Conservation (phyloP, 2,329 filamentous ascomycete genomes). For the Polychaeton citri region DNA sequence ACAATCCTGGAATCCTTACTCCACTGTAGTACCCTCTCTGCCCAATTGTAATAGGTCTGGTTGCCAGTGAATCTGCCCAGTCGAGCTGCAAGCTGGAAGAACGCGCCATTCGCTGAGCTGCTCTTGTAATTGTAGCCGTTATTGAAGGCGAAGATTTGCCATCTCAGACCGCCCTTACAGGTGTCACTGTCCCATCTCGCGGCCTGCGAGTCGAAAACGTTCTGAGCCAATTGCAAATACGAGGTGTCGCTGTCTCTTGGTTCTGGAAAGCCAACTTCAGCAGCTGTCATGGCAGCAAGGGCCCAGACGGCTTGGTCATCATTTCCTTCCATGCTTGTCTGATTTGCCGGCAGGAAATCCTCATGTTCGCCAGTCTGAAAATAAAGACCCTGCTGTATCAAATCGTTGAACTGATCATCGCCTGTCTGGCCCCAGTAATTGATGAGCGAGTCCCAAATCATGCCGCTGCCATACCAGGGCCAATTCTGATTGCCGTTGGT, state of each 20-base stretch:
- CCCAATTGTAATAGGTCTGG: constrained; percentile 53
- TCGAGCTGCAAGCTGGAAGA: constrained; percentile 36
- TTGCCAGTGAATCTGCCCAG: constrained; percentile 28
- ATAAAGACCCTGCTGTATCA: constrained; percentile 44
- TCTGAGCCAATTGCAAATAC: constrained; percentile 33
- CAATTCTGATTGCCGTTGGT: too few relatives aligned
- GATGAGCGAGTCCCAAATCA: constrained; percentile 52
- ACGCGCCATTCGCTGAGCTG: constrained; percentile 38
- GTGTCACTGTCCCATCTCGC: constrained; percentile 24
- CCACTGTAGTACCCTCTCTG: constrained; percentile 27
- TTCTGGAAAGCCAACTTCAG: constrained; percentile 37
- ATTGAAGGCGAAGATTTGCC: constrained; percentile 32
- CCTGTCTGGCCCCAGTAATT: constrained; percentile 60
- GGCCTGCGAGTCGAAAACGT: constrained; percentile 28
- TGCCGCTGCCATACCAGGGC: constrained; percentile 60
- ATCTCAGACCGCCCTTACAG: constrained; percentile 25
- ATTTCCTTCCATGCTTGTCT: constrained; percentile 33
- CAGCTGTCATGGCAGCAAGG: constrained; percentile 43
- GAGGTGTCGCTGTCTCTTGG: constrained; percentile 27
- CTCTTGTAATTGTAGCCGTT: constrained; percentile 36
- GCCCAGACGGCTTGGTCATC: constrained; percentile 48
- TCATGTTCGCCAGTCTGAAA: constrained; percentile 44
- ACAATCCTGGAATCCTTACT: constrained; percentile 41
- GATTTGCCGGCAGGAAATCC: constrained; percentile 44
- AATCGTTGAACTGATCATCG: constrained; percentile 49